These are phyloP conservation scores for Kluyveromyces siamensis DNA, from an alignment of 805 yeast genomes.

Conservation along the genomic window DNA sequence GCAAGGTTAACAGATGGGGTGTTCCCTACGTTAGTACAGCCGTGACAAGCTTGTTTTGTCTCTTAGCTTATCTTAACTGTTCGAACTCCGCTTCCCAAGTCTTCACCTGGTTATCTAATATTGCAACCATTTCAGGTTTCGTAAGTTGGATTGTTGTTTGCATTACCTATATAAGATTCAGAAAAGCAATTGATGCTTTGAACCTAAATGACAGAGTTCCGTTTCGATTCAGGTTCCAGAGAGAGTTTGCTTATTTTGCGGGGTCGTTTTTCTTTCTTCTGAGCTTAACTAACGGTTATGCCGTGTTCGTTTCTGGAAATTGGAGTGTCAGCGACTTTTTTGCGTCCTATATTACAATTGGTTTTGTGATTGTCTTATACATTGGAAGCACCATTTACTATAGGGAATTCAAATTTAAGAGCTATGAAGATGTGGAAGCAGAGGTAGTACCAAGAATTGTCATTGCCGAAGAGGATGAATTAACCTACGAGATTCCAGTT, in stretches of 20 bases:
- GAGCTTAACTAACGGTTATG: constrained; percentile 56
- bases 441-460: constrained; percentile 12
- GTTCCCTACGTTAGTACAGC: constrained; percentile 36
- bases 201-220: constrained; percentile 43
- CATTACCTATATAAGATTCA: constrained; percentile 45
- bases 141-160: constrained; percentile 46
- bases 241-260: constrained; percentile 45
- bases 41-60: constrained; percentile 20
- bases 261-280: constrained; percentile 38
- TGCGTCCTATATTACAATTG: constrained; percentile 51
- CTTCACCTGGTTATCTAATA: constrained; percentile 55
- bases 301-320: constrained; percentile 40
- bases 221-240: constrained; percentile 45
- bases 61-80: constrained; percentile 42
- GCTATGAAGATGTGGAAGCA: constrained; percentile 5
- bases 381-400: constrained; percentile 6
- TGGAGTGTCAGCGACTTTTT: constrained; percentile 47
- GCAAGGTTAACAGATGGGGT: constrained; percentile 39
- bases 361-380: constrained; percentile 39
- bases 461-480: constrained; percentile 11
- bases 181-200: constrained; percentile 48
- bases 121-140: constrained; percentile 53
- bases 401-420: constrained; percentile 7
- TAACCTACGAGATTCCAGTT: constrained; percentile 4
- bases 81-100: constrained; percentile 41